Evolutionary conservation across 345 rosid genomes (phyloP).

Genomic region (Acer campestre): DNA sequence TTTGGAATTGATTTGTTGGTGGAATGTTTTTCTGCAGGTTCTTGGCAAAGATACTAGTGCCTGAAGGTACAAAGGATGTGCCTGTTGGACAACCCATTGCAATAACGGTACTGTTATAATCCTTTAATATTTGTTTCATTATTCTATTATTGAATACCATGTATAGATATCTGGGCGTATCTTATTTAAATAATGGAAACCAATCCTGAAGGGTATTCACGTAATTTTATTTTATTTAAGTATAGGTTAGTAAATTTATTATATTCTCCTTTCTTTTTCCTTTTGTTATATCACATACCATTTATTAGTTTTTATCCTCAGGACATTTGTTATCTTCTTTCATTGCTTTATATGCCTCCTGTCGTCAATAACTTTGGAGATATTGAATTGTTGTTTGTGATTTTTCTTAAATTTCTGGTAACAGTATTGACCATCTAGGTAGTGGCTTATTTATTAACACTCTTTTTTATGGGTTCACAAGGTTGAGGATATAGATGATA

Average conservation of each 20-base stretch:
- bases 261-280: too few species aligned
- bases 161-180: background rate
- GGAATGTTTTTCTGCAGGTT: conserved; percentile 50
- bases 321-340: background rate
- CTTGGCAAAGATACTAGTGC: conserved; percentile 82
- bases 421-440: conserved; percentile 3
- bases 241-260: background rate
- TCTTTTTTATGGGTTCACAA: conserved; percentile 40
- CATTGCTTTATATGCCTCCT: background rate
- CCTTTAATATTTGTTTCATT: conserved; percentile 10
- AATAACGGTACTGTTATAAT: conserved; percentile 52
- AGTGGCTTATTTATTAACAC: conserved; percentile 18
- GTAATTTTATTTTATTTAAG: background rate
- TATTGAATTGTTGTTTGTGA: conserved; percentile 10
- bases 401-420: background rate
- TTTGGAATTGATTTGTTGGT: conserved; percentile 12
- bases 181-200: conserved; percentile 8
- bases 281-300: too few species aligned
- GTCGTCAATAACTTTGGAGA: conserved; percentile 13
- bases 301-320: too few species aligned
- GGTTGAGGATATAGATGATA: conserved; percentile 93
- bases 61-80: conserved; percentile 92
- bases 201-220: background rate
- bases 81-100: conserved; percentile 92
- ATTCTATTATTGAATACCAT: conserved; percentile 15